Evolutionary conservation across 2,329 filamentous ascomycete genomes (phyloP), one percentile per base, ranked within the genome.

Genomic region (Seiridium unicorne): DNA sequence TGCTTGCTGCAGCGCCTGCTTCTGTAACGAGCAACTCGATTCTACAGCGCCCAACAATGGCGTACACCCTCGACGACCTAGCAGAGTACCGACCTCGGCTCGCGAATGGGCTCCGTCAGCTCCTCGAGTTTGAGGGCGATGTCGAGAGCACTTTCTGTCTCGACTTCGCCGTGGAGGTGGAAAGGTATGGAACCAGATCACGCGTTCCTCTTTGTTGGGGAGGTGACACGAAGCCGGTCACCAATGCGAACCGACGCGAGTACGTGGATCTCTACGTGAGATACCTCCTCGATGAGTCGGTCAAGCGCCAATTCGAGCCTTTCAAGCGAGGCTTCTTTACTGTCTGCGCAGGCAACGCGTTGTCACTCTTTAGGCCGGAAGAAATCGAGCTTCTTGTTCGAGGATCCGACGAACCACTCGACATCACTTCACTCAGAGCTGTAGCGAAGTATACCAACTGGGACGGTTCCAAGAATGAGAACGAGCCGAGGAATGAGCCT

Each of bases 251-350:
- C 67, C 84, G 92, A 35, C 85, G 86, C 64, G 93, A 97, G 68
- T 97, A 94, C 68, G 92, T 97, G 57, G 89, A 94, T 66, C 79
- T 92, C 2, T 96, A 96, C 70, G 85, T 96, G 8, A 86, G 88
- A 44, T 90, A 94, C 71, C 74, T 94, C 8, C 85, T 97, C 9
- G 92, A 97, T 68, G 87, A 83, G 5, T 84, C 91, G 1, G 90
- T 97, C 1, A 79, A 85, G 44, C 84, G 91, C 46, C 93, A 97
- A 70, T 97, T 96, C 65, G 92, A 96, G 71, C 93, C 93, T 0
- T 97, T 97, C 81, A 95, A 95, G 72, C 86, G 93, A 58, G 93
- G 93, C 1, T 97, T 97, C 75, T 97, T 92, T 73, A 96, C 91
- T 0, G 92, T 97, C 35, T 96, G 92, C 70, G 91, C 90, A 42